Evolutionary conservation across 192 early-diverging fungal species (phyloP).

Genomic region (Backusella tuberculispora): DNA sequence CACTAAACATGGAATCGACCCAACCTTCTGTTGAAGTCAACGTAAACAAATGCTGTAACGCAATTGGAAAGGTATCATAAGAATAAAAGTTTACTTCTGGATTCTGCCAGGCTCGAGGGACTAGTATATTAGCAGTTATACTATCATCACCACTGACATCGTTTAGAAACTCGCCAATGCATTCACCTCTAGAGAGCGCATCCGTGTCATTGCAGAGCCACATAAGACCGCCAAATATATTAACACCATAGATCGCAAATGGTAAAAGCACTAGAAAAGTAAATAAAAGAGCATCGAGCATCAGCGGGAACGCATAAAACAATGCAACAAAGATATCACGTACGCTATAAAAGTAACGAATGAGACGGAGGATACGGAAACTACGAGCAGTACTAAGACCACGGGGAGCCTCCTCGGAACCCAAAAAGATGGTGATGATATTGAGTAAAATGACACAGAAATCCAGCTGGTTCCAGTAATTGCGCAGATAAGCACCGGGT

Average conservation of each 20-base stretch:
- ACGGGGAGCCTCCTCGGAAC: conserved; percentile 36
- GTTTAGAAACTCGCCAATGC: conserved; percentile 42
- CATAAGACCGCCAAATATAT: conserved; percentile 53
- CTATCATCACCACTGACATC: conserved; percentile 18
- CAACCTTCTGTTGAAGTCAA: conserved; percentile 60
- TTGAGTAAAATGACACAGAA: conserved; percentile 54
- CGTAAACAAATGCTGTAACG: conserved; percentile 53
- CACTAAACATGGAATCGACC: conserved; percentile 39
- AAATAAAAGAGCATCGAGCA: conserved; percentile 54
- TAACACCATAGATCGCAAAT: conserved; percentile 55
- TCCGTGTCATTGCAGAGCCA: conserved; percentile 44
- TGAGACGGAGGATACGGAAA: conserved; percentile 42
- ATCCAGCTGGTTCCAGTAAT: conserved; percentile 58
- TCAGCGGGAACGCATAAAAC: conserved; percentile 51
- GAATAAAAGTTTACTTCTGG: conserved; percentile 48
- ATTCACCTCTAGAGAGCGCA: conserved; percentile 32
- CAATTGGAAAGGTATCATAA: conserved; percentile 52
- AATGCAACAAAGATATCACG: conserved; percentile 37
- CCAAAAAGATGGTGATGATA: conserved; percentile 43
- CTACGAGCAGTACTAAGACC: conserved; percentile 49
- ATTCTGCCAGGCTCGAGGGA: conserved; percentile 57
- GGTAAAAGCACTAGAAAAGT: conserved; percentile 54
- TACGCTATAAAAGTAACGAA: conserved; percentile 38
- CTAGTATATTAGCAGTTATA: conserved; percentile 24
- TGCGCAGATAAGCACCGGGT: conserved; percentile 52